Conservation (phyloP, 768 basidiomycete species). For the Fistulinella prunicolor region DNA sequence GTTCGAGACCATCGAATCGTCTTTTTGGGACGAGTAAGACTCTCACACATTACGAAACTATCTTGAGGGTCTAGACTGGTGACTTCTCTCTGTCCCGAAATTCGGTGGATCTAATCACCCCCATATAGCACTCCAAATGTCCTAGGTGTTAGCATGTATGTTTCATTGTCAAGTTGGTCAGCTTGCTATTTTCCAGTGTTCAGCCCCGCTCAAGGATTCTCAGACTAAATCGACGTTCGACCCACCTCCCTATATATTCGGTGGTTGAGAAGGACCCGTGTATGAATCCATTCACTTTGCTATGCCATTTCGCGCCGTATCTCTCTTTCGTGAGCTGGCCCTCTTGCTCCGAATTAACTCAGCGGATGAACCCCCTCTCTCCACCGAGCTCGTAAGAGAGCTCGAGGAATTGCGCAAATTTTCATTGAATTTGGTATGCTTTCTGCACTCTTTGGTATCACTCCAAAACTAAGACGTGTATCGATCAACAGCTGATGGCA, state of each 20-base stretch:
- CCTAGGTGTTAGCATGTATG: background rate
- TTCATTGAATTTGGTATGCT: conserved; percentile 20
- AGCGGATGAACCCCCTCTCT: conserved; percentile 1
- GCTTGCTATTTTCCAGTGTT: background rate
- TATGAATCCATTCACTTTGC: background rate
- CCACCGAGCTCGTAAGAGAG: conserved; percentile 18
- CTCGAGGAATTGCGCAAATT: conserved; percentile 22
- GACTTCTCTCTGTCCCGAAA: background rate
- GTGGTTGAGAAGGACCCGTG: background rate
- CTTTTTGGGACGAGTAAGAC: background rate
- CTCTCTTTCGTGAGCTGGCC: background rate
- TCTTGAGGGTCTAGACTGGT: conserved; percentile 12
- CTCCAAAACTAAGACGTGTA: background rate
- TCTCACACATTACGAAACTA: background rate
- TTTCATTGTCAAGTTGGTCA: background rate
- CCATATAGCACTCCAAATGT: background rate
- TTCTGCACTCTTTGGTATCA: background rate
- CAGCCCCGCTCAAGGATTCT: background rate
- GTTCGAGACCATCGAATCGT: conserved; percentile 5
- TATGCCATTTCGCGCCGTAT: conserved; percentile 9
- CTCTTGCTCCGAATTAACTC: background rate
- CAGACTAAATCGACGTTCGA: background rate
- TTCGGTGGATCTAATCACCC: background rate
- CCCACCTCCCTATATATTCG: conserved; percentile 9
- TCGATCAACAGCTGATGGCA: conserved; percentile 21